These are phyloP conservation scores for Cornus suecica DNA, from an alignment of 148 eudicot genomes.

Conservation along the genomic window DNA sequence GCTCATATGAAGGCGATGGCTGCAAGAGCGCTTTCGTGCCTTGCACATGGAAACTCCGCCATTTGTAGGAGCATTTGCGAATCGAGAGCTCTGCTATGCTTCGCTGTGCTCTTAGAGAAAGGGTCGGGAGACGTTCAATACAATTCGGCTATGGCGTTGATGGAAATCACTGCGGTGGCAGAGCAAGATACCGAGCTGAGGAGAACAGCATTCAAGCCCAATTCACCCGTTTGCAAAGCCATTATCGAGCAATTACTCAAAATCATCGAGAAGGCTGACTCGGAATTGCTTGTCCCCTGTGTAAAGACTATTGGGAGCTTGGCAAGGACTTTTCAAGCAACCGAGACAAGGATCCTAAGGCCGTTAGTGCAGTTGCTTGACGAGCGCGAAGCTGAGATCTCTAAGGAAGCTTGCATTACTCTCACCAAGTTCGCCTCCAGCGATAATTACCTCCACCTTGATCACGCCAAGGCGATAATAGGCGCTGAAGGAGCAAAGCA, in stretches of 20 bases:
- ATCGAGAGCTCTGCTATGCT: conserved; percentile 14
- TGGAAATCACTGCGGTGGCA: conserved; percentile 8
- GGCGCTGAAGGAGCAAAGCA: conserved; percentile 10
- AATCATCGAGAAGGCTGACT: background rate
- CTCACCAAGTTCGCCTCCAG: conserved; percentile 2
- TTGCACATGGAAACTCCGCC: background rate
- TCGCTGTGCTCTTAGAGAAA: conserved; percentile 3
- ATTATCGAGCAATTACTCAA: conserved; percentile 5
- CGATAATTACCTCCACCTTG: conserved; percentile 4
- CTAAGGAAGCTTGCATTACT: conserved; percentile 6
- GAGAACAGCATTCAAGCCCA: conserved; percentile 13
- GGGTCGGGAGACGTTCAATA: conserved; percentile 1
- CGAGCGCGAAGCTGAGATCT: conserved; percentile 8
- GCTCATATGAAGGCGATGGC: conserved; percentile 15
- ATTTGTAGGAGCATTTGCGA: conserved; percentile 9
- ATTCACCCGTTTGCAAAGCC: conserved; percentile 8
- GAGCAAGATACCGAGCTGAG: conserved; percentile 12
- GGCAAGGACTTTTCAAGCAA: conserved; percentile 11
- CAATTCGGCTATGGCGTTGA: conserved; percentile 12
- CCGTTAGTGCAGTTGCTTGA: conserved; percentile 8
- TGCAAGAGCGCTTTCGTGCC: conserved; percentile 11
- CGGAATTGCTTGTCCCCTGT: conserved; percentile 10
- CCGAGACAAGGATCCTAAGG: conserved; percentile 9
- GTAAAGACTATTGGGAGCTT: conserved; percentile 1
- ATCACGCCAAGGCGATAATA: conserved; percentile 10